These are phyloP conservation scores for Arabidopsis hybrid DNA, from an alignment of 441 rosid genomes.

Conservation along the genomic window DNA sequence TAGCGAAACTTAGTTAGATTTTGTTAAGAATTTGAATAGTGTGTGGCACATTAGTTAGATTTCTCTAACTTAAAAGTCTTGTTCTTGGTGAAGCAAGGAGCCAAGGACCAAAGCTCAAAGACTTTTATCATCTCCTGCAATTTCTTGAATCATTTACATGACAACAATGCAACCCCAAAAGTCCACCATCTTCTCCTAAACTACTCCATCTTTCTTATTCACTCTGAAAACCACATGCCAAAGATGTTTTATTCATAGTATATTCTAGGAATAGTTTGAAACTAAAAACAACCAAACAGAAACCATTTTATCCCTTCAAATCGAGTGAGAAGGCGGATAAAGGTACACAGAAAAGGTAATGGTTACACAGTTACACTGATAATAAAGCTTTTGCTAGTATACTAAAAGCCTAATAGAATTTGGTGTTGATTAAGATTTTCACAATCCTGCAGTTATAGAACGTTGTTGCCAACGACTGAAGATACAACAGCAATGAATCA, in stretches of 20 bases:
- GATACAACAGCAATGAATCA: not conserved
- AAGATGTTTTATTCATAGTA: too few relatives aligned
- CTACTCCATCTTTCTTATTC: not conserved
- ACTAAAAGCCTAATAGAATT: not conserved
- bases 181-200: not conserved
- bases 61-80: too few relatives aligned
- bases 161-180: not conserved
- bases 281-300: not conserved
- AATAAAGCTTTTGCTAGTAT: not conserved
- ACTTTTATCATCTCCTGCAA: not conserved
- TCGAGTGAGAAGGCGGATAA: not conserved
- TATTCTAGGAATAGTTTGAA: too few relatives aligned
- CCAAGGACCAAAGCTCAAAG: constrained; percentile 3
- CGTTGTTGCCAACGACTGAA: not conserved
- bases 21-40: too few relatives aligned
- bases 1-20: too few relatives aligned
- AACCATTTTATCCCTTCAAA: not conserved
- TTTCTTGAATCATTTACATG: not conserved
- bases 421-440: not conserved
- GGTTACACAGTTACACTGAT: not conserved
- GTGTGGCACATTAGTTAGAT: too few relatives aligned
- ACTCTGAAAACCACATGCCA: not conserved
- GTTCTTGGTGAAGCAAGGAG: too few relatives aligned
- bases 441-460: not conserved
- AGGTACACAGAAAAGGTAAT: not conserved